These are phyloP conservation scores for Dothideomycetes sp. DNA, from an alignment of 2,329 filamentous ascomycete species.

Conservation along the genomic window DNA sequence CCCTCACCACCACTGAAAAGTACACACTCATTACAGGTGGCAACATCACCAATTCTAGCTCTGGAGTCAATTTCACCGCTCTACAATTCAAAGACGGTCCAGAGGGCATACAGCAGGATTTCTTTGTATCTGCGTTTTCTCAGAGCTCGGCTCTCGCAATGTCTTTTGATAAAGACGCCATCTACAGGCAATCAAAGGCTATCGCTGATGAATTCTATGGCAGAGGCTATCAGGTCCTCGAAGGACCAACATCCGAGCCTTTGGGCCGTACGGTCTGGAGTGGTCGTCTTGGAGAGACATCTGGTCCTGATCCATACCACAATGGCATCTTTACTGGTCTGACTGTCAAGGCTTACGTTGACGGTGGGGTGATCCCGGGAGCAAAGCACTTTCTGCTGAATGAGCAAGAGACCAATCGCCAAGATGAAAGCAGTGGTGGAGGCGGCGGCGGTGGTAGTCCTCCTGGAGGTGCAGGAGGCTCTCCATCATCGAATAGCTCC, in stretches of 20 bases:
- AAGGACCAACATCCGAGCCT: slow-evolving; percentile 22
- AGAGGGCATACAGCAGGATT: slow-evolving; percentile 56
- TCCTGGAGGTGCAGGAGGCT: not conserved
- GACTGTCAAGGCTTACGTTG: slow-evolving; percentile 28
- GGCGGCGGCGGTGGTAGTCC: not conserved
- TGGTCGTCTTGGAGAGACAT: slow-evolving; percentile 34
- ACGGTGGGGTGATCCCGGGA: slow-evolving; percentile 28
- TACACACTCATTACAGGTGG: slow-evolving; percentile 91
- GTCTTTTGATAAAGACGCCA: slow-evolving; percentile 33
- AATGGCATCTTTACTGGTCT: slow-evolving; percentile 28
- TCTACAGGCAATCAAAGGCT: slow-evolving; percentile 35
- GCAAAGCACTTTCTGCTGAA: slow-evolving; percentile 48
- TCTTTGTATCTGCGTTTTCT: slow-evolving; percentile 21
- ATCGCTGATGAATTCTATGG: slow-evolving; percentile 30
- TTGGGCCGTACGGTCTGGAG: slow-evolving; percentile 28
- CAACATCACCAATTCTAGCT: slow-evolving; percentile 56
- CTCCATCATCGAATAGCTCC: not conserved
- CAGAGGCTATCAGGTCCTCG: slow-evolving; percentile 8
- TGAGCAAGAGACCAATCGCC: slow-evolving; percentile 40
- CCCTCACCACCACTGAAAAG: slow-evolving; percentile 75
- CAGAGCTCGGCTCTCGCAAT: slow-evolving; percentile 20
- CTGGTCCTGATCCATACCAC: slow-evolving; percentile 29
- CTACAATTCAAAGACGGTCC: slow-evolving; percentile 80
- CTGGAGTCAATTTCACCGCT: slow-evolving; percentile 57
- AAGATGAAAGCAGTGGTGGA: not conserved